Evolutionary conservation across 2,329 filamentous ascomycete species (phyloP).

Genomic region (Talaromyces piceae): DNA sequence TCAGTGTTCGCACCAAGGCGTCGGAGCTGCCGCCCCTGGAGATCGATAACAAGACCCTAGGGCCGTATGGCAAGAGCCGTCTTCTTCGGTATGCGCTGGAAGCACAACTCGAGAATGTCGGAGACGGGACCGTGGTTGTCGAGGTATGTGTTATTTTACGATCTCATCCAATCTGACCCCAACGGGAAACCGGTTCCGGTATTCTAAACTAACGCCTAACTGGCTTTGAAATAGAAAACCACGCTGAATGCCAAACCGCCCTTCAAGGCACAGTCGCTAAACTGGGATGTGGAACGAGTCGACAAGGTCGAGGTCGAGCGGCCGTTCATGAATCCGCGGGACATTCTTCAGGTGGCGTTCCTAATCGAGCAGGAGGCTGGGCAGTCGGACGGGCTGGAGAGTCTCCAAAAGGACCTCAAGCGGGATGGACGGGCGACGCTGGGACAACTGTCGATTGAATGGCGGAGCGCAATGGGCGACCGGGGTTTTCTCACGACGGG

Average conservation of each 20-base stretch:
- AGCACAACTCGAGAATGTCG: constrained; percentile 91
- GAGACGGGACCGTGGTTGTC: constrained; percentile 72
- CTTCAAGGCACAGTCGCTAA: constrained; percentile 49
- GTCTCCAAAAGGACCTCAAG: constrained; percentile 42
- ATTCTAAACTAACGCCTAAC: not conserved
- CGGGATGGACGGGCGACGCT: constrained; percentile 54
- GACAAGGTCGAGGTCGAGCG: constrained; percentile 24
- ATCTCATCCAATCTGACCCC: not conserved
- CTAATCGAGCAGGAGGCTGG: constrained; percentile 49
- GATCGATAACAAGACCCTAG: constrained; percentile 38
- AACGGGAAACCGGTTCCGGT: too few species aligned
- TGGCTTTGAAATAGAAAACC: constrained; percentile 31
- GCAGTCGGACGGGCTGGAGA: constrained; percentile 44
- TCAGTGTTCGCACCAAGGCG: constrained; percentile 87
- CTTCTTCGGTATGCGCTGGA: constrained; percentile 65
- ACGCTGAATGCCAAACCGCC: constrained; percentile 44
- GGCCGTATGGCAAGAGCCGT: constrained; percentile 36
- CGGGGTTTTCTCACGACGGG: constrained; percentile 81
- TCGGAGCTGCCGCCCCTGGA: constrained; percentile 50
- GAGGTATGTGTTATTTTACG: constrained; percentile 43
- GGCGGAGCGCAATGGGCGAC: constrained; percentile 86
- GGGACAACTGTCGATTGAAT: constrained; percentile 77
- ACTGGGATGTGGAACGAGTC: constrained; percentile 43
- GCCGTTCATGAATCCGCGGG: constrained; percentile 51
- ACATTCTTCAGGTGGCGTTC: constrained; percentile 60